These are phyloP conservation scores for Dothideomycetes sp. DNA, from an alignment of 2,329 filamentous ascomycete genomes.

Conservation along the genomic window DNA sequence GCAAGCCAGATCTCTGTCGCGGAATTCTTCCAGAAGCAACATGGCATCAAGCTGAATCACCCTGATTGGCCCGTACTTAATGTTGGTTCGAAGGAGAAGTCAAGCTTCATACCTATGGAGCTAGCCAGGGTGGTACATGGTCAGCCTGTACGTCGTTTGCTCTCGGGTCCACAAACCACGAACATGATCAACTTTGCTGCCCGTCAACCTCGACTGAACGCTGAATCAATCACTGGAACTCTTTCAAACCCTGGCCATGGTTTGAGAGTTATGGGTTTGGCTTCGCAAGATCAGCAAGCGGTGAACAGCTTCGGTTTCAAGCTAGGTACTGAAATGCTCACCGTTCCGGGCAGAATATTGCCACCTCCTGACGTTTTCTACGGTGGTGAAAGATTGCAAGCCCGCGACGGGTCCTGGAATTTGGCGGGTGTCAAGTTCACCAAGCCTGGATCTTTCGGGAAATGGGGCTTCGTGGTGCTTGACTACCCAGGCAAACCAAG, in stretches of 20 bases:
- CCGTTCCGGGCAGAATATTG: conserved; percentile 64
- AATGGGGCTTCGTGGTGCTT: conserved; percentile 41
- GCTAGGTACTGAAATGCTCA: conserved; percentile 54
- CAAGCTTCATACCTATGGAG: conserved; percentile 59
- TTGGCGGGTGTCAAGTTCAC: conserved; percentile 43
- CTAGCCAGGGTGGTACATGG: conserved; percentile 55
- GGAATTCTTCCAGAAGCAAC: conserved; percentile 39
- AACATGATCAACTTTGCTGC: conserved; percentile 67
- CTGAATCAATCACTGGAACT: conserved; percentile 47
- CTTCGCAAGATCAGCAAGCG: conserved; percentile 22
- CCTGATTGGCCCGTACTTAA: conserved; percentile 52
- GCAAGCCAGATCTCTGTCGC: conserved; percentile 40
- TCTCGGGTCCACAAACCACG: conserved; percentile 52
- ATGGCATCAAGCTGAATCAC: conserved; percentile 32
- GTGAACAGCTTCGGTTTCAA: conserved; percentile 51
- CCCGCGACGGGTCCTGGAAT: conserved; percentile 25
- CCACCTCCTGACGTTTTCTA: conserved; percentile 54
- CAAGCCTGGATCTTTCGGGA: conserved; percentile 39
- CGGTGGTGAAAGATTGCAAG: conserved; percentile 14
- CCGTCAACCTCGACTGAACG: conserved; percentile 57
- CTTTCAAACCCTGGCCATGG: conserved; percentile 36
- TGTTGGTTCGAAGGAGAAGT: conserved; percentile 48
- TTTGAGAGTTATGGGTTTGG: conserved; percentile 49
- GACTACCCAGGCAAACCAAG: conserved; percentile 12
- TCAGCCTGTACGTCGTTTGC: conserved; percentile 52